Conservation (phyloP, 495 filamentous ascomycete species). For the Glonium stellatum region DNA sequence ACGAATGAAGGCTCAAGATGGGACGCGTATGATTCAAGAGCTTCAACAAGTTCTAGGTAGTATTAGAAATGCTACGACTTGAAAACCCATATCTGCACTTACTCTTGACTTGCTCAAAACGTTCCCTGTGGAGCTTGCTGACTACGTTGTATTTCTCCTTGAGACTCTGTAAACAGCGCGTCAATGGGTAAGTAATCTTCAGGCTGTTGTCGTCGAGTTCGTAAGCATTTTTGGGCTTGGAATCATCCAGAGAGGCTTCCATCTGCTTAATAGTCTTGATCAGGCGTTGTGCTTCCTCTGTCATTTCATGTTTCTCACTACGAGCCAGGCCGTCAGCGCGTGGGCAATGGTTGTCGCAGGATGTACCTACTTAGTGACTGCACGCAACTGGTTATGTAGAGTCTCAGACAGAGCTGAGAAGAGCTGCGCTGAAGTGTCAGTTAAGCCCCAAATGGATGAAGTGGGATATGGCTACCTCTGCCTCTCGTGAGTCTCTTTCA, state of each 20-base stretch:
- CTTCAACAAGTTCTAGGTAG: slow-evolving; percentile 72
- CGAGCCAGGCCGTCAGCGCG: slow-evolving; percentile 16
- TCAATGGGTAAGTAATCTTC: slow-evolving; percentile 71
- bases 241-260: slow-evolving; percentile 80
- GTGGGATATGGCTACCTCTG: slow-evolving; percentile 55
- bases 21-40: slow-evolving; percentile 87
- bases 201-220: slow-evolving; percentile 57
- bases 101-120: slow-evolving; percentile 94
- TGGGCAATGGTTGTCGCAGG: background rate
- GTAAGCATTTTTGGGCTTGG: slow-evolving; percentile 55
- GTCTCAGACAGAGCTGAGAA: slow-evolving; percentile 83
- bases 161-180: slow-evolving; percentile 64
- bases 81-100: slow-evolving; percentile 30
- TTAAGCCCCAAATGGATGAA: background rate
- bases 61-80: slow-evolving; percentile 11
- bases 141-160: slow-evolving; percentile 80
- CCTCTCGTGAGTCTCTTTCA: slow-evolving; percentile 81
- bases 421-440: slow-evolving; percentile 52
- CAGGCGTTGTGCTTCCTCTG: slow-evolving; percentile 77
- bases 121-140: slow-evolving; percentile 73
- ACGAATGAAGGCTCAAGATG: slow-evolving; percentile 86
- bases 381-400: slow-evolving; percentile 71
- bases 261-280: slow-evolving; percentile 84
- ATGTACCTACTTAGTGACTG: slow-evolving; percentile 54
- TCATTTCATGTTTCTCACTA: slow-evolving; percentile 80